Evolutionary conservation across 164 flowering plant genomes (phyloP).

Genomic region (Berberis vulgaris): DNA sequence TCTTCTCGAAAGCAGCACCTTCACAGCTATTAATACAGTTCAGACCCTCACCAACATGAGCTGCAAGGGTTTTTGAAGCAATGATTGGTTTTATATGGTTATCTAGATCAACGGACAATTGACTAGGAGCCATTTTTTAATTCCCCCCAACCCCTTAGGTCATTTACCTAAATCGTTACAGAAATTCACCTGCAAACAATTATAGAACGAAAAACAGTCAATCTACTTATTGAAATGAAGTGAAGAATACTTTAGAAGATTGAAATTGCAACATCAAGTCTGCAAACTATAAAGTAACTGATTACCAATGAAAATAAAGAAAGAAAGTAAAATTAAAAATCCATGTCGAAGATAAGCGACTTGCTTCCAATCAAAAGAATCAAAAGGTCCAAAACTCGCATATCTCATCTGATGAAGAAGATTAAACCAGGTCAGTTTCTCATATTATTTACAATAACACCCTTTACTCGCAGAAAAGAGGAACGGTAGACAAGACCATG

Average conservation of each 20-base stretch:
- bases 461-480: no score
- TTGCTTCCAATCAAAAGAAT: not conserved
- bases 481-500: no score
- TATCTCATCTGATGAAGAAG: no score
- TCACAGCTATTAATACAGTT: conserved; percentile 26
- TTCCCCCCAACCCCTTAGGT: conserved; percentile 1
- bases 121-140: conserved; percentile 33
- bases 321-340: not conserved
- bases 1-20: conserved; percentile 24
- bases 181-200: not conserved
- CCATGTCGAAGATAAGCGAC: not conserved
- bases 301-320: not conserved
- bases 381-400: not conserved
- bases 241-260: not conserved
- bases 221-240: not conserved
- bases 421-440: no score
- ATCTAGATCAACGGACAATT: conserved; percentile 9
- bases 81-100: conserved; percentile 9
- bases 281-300: not conserved
- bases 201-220: not conserved
- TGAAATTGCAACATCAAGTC: not conserved
- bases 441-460: no score
- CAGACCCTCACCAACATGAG: conserved; percentile 14
- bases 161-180: not conserved
- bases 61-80: conserved; percentile 9